Conservation (phyloP, 805 yeast species). For the Metahyphopichia silvanorum region DNA sequence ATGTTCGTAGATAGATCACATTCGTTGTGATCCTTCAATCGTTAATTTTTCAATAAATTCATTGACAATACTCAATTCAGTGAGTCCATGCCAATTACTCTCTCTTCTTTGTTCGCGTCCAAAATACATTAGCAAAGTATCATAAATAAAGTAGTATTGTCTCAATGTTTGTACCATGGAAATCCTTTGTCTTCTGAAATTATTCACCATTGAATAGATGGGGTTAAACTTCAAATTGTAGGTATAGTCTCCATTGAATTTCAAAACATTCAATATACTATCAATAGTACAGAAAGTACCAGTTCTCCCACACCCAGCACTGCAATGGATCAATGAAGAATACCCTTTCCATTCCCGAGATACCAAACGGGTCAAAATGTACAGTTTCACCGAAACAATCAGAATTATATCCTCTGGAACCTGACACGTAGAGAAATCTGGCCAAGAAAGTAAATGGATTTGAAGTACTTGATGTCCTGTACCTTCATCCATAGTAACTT, state of each 20-base stretch:
- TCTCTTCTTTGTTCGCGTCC: conserved; percentile 2
- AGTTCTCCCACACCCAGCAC: conserved; percentile 97
- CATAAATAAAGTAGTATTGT: conserved; percentile 52
- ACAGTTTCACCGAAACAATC: conserved; percentile 30
- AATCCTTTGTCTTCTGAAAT: conserved; percentile 49
- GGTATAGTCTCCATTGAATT: conserved; percentile 7
- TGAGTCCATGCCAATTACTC: conserved; percentile 7
- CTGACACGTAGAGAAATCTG: conserved; percentile 68
- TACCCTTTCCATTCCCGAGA: conserved; percentile 10
- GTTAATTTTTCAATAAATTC: conserved; percentile 8
- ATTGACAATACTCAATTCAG: conserved; percentile 8
- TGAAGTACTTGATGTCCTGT: conserved; percentile 56
- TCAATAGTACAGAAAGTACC: conserved; percentile 60
- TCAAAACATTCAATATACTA: conserved; percentile 22
- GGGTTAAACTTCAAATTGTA: conserved; percentile 30
- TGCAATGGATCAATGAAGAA: conserved; percentile 82
- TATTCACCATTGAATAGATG: conserved; percentile 44
- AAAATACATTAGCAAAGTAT: conserved; percentile 24
- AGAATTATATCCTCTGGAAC: conserved; percentile 56
- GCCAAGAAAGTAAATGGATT: conserved; percentile 78
- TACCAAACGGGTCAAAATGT: conserved; percentile 7
- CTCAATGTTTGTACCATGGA: conserved; percentile 59
- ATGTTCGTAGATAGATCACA: no score
- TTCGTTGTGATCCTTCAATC: no score
- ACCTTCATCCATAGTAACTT: conserved; percentile 27